These are phyloP conservation scores for Mycocentrospora acerina DNA, from an alignment of 2,329 filamentous ascomycete species.

Conservation along the genomic window DNA sequence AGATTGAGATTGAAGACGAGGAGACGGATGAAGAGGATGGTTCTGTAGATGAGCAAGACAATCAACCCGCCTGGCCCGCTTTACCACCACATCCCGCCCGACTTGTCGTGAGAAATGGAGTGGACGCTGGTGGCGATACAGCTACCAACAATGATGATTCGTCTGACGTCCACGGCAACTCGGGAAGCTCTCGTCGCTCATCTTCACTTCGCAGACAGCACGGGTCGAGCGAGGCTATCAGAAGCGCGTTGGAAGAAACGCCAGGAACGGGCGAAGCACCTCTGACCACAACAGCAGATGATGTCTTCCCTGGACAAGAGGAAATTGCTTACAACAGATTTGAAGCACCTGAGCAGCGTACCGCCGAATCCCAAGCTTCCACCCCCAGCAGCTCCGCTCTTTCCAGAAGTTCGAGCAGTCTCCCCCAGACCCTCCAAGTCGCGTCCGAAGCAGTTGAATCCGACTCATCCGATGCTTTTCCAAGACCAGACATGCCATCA, in stretches of 20 bases:
- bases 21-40: conserved; percentile 2
- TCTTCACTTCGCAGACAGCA: conserved; percentile 14
- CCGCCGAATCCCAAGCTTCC: conserved; percentile 5
- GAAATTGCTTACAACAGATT: background rate
- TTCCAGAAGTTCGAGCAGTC: conserved; percentile 17
- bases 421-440: conserved; percentile 5
- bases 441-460: conserved; percentile 2
- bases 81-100: too few relatives aligned
- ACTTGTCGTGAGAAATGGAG: background rate
- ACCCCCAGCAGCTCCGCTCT: conserved; percentile 7
- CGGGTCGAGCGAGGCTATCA: conserved; percentile 13
- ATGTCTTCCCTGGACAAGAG: background rate
- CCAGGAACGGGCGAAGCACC: conserved; percentile 11
- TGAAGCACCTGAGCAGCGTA: conserved; percentile 3
- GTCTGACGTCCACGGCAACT: background rate
- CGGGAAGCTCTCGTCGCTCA: too few relatives aligned
- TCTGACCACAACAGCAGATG: conserved; percentile 8
- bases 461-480: conserved; percentile 16
- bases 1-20: conserved; percentile 8
- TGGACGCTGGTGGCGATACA: background rate
- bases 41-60: background rate
- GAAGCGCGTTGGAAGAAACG: conserved; percentile 14
- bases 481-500: conserved; percentile 50
- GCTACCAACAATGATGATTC: background rate
- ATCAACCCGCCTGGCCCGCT: too few relatives aligned